A percentile compares a stretch with the other conserved stretches of the same genome.
These are phyloP conservation scores for Phytophthora hibernalis DNA, from an alignment of 352 stramenopile species.

Conservation along the genomic window DNA sequence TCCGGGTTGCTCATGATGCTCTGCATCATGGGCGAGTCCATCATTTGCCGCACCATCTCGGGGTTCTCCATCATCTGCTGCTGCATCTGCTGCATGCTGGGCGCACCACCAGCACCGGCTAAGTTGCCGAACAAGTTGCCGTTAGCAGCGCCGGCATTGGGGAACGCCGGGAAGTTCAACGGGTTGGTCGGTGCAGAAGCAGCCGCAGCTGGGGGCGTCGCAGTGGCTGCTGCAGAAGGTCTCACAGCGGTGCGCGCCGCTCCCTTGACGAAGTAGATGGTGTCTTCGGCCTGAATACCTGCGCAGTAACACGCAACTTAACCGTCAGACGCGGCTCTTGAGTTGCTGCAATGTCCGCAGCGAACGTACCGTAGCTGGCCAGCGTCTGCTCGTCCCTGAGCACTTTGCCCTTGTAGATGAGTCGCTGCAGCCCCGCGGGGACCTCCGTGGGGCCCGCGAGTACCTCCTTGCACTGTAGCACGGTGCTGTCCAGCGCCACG, in stretches of 20 bases:
- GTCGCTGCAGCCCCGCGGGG: conserved; percentile 75
- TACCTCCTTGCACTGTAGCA: conserved; percentile 80
- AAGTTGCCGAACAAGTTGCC: too few species aligned
- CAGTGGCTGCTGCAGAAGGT: conserved; percentile 21
- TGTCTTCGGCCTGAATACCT: conserved; percentile 84
- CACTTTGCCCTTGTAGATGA: conserved; percentile 93
- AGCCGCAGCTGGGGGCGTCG: conserved; percentile 7
- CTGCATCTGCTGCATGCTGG: conserved; percentile 82
- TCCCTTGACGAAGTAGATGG: conserved; percentile 88
- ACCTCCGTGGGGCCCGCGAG: conserved; percentile 79
- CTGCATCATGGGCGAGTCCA: conserved; percentile 93
- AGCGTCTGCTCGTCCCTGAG: conserved; percentile 91
- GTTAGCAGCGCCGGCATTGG: conserved; percentile 20
- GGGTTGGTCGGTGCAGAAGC: conserved; percentile 40
- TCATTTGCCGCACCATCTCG: conserved; percentile 90
- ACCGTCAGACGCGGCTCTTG: not conserved
- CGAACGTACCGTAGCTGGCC: conserved; percentile 71
- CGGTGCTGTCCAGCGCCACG: conserved; percentile 69
- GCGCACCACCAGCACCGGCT: conserved; percentile 42
- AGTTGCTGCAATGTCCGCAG: not conserved
- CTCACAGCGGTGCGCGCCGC: conserved; percentile 40
- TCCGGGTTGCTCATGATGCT: conserved; percentile 95
- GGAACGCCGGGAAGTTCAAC: conserved; percentile 64
- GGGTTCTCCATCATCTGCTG: conserved; percentile 92
- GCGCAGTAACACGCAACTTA: not conserved